These are phyloP conservation scores for Edaphochlamys debaryana DNA, from an alignment of 139 green algal genomes.

Conservation along the genomic window DNA sequence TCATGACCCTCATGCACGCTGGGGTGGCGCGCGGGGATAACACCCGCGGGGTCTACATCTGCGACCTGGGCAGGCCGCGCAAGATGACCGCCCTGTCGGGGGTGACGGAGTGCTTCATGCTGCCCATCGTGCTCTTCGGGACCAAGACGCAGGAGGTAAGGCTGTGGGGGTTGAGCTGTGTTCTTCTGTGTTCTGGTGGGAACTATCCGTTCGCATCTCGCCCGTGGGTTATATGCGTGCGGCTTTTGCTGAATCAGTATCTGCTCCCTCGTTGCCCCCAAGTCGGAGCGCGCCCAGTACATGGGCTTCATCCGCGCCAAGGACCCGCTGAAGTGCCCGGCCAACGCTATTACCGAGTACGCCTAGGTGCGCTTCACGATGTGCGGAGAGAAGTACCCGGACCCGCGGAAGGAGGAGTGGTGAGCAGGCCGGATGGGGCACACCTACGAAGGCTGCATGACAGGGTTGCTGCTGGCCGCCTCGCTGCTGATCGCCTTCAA, in stretches of 20 bases:
- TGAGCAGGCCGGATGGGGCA: neutral
- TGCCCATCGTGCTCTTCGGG: neutral
- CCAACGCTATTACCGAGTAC: neutral
- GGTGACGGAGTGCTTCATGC: neutral
- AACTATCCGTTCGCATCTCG: too few relatives aligned
- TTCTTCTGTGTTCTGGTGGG: too few relatives aligned
- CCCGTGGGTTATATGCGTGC: too few relatives aligned
- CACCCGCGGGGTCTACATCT: neutral
- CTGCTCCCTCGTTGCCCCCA: neutral
- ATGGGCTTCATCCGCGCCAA: neutral
- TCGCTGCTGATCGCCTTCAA: too few relatives aligned
- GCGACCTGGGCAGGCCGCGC: neutral
- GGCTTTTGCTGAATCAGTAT: too few relatives aligned
- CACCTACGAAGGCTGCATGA: too few relatives aligned
- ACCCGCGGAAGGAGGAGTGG: neutral
- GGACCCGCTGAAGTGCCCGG: neutral
- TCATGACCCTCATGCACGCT: neutral
- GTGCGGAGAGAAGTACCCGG: neutral
- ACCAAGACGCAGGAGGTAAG: neutral
- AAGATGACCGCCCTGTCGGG: neutral
- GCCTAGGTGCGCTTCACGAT: neutral
- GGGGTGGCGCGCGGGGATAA: neutral
- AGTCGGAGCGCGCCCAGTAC: neutral
- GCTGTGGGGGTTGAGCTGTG: too few relatives aligned
- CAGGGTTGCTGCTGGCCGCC: neutral